A percentile compares a stretch with the other conserved stretches of the same genome.
Evolutionary conservation across 768 basidiomycete genomes (phyloP).

Genomic region (Suillus fuscotomentosus): DNA sequence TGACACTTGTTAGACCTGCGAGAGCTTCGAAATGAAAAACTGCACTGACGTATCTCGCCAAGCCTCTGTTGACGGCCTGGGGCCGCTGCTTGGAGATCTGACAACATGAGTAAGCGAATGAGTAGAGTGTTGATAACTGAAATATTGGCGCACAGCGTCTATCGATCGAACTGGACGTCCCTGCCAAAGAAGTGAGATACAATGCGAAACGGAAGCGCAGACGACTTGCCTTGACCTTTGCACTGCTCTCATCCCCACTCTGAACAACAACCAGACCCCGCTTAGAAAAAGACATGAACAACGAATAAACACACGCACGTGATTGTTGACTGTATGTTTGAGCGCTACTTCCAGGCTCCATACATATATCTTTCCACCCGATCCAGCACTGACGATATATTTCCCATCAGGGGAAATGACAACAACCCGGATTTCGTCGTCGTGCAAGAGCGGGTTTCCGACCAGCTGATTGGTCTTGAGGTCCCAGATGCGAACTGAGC

Average conservation of each 20-base stretch:
- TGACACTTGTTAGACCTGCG: not conserved
- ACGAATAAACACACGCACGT: not conserved
- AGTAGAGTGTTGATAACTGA: too few species aligned
- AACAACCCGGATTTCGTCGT: constrained; percentile 73
- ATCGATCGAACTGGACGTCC: not conserved
- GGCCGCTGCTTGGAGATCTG: not conserved
- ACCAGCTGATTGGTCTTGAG: not conserved
- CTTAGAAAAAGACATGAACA: not conserved
- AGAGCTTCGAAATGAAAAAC: too few species aligned
- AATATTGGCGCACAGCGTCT: not conserved
- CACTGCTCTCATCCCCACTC: not conserved
- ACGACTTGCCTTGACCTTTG: not conserved
- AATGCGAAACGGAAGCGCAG: too few species aligned
- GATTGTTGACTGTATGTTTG: not conserved
- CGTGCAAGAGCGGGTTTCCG: constrained; percentile 60
- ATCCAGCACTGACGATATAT: constrained; percentile 77
- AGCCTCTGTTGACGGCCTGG: too few species aligned
- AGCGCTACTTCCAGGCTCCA: constrained; percentile 63
- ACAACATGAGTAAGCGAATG: too few species aligned
- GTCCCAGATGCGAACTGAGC: too few species aligned
- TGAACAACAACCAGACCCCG: not conserved
- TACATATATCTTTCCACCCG: constrained; percentile 70
- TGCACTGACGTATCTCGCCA: too few species aligned
- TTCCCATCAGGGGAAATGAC: constrained; percentile 80
- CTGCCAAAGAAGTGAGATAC: too few species aligned